These are phyloP conservation scores for Russula vinacea DNA, from an alignment of 768 basidiomycete genomes.

Conservation along the genomic window DNA sequence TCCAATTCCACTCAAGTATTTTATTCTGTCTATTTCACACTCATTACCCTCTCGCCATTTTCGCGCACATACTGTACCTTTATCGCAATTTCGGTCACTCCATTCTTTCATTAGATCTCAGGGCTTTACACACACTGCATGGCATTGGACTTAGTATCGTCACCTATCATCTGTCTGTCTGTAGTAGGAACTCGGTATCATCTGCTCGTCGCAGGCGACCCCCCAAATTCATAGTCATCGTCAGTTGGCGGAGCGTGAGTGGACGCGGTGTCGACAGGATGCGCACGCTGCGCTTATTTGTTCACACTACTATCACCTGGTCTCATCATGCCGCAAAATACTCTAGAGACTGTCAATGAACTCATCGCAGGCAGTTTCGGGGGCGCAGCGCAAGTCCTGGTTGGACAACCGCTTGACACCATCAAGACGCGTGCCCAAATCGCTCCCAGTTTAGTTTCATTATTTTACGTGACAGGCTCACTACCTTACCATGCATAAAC, in stretches of 20 bases:
- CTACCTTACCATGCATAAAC: conserved; percentile 9
- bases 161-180: conserved; percentile 28
- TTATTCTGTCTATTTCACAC: conserved; percentile 9
- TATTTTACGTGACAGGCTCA: conserved; percentile 11
- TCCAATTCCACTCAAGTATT: conserved; percentile 9
- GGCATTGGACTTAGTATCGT: conserved; percentile 25
- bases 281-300: background rate
- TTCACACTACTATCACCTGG: background rate
- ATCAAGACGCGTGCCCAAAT: conserved; percentile 87
- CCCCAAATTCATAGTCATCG: background rate
- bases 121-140: conserved; percentile 12
- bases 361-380: conserved; percentile 85
- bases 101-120: conserved; percentile 19
- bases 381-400: conserved; percentile 92
- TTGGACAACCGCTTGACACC: conserved; percentile 90
- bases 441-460: conserved; percentile 62
- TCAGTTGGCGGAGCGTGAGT: background rate
- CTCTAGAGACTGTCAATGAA: conserved; percentile 66
- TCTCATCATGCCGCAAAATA: conserved; percentile 17
- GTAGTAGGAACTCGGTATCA: conserved; percentile 26
- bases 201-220: conserved; percentile 25
- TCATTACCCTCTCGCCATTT: conserved; percentile 11
- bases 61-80: conserved; percentile 24
- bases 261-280: background rate
- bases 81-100: conserved; percentile 25